phyloP scores from a whole-genome alignment of 2,329 filamentous ascomycete genomes.

The Colletotrichum falcatum region DNA sequence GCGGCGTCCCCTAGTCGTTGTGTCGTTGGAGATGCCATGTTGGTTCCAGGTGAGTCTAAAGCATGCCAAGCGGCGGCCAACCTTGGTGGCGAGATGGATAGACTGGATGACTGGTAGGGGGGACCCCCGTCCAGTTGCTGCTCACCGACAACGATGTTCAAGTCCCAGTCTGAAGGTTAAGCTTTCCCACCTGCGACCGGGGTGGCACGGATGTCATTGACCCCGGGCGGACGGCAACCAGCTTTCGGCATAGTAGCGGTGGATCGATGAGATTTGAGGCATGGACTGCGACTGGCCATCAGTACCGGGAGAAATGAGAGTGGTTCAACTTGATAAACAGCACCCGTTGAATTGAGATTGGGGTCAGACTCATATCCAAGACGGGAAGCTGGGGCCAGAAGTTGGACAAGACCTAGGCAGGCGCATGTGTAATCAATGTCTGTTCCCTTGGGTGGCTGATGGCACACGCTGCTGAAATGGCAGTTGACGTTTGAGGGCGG shows the following conservation, averaged over 20 bases:
- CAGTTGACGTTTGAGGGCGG: slow-evolving; percentile 21
- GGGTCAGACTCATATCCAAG: neutral
- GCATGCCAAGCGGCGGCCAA: slow-evolving; percentile 12
- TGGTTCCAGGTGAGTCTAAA: slow-evolving; percentile 13
- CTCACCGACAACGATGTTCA: slow-evolving; percentile 2
- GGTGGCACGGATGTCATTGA: slow-evolving; percentile 24
- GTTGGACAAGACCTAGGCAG: neutral
- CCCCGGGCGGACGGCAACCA: neutral
- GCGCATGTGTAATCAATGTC: neutral
- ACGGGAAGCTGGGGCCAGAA: neutral
- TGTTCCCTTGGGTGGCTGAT: slow-evolving; percentile 19
- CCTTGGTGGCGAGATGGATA: neutral
- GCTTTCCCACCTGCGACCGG: slow-evolving; percentile 28
- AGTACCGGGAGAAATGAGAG: neutral
- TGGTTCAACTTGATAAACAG: neutral
- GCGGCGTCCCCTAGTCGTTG: neutral
- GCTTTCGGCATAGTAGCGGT: neutral
- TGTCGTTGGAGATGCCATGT: neutral
- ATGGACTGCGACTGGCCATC: neutral
- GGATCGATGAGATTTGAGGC: neutral
- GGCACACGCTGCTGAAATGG: slow-evolving; percentile 5
- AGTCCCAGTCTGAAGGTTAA: slow-evolving; percentile 36
- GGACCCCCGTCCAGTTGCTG: slow-evolving; percentile 10
- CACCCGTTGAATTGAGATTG: neutral
- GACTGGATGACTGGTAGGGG: slow-evolving; percentile 8